Base-by-base conservation (phyloP, 768 basidiomycete species). In the Strobilomyces echinocephalus region DNA sequence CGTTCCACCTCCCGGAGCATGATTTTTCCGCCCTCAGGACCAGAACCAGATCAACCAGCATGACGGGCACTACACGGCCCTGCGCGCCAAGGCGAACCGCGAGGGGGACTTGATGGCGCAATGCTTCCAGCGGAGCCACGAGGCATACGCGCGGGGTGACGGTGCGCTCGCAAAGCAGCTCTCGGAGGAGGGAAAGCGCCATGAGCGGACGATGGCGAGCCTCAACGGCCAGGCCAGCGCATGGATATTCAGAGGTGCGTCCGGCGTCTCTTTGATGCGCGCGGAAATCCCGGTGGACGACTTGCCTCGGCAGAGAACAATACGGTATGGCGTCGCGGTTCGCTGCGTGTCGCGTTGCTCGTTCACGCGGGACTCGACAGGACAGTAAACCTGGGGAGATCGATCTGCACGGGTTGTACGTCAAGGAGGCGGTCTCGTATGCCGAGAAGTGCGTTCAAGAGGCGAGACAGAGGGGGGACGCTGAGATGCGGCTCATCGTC, bases 371-470 rank as follows among this genome's bases (percentile, higher is more conserved):
- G 16, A 20, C 8, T 15, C n/a, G 1, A 57, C 62, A 85, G 81
- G 83, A 88, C 55, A 84, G 85, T 48, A 69, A 79, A 53, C 78
- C 78, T 0, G 88, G 86, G 2, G 88, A 93, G 67, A 73, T 97
- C 42, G 91, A 97, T 69, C 72, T 97, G 21, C 95, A 97, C 64
- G 95, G 92, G 2, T 73, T 98, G 4, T 95, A 91, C 68, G 94
- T 95, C 56, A 92, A 91, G 64, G 95, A 98, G 71, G 91, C 94
- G 20, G 82, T 95, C 45, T 74, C 79, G 40, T 79, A 78, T 49
- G 84, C 82, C 2, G 95, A 97, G 58, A 61, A 68, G 21, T 85
- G 87, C 12, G 79, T 97, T 26, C 72, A 81, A 63, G 72, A 79
- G 33, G 91, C 89, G 14, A 85, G 84, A 51, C 69, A 66, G 30